Evolutionary conservation across 148 eudicot species (phyloP).

Genomic region (Camellia lanceoleosa): DNA sequence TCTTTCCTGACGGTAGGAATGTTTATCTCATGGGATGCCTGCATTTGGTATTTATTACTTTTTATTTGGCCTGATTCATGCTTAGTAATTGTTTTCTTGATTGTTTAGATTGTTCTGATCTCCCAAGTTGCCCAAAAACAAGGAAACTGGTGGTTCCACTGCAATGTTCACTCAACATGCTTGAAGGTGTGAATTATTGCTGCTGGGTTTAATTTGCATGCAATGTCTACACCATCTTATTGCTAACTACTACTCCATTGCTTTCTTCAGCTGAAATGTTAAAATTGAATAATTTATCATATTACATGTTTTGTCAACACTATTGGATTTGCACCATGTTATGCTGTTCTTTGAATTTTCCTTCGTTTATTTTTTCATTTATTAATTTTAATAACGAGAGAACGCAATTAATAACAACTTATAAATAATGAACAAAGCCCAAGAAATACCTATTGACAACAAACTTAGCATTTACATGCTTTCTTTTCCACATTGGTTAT

Average conservation of each 20-base stretch:
- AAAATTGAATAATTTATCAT: not conserved
- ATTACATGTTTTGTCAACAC: not conserved
- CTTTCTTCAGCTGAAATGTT: not conserved
- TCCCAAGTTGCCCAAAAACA: constrained; percentile 28
- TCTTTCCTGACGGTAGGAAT: constrained; percentile 50
- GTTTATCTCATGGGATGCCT: constrained; percentile 5
- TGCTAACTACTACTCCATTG: not conserved
- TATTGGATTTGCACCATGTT: not conserved
- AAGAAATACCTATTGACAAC: not conserved
- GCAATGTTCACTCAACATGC: constrained; percentile 86
- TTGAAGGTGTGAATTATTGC: constrained; percentile 61
- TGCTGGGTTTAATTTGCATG: not conserved
- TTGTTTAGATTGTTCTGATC: constrained; percentile 24
- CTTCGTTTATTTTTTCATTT: constrained; percentile 4
- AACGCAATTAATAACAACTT: not conserved
- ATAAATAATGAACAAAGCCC: not conserved
- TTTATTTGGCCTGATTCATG: not conserved
- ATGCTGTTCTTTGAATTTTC: too few species aligned
- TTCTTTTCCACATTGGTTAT: not conserved
- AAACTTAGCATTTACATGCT: not conserved
- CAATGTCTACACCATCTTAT: not conserved
- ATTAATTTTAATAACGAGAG: not conserved
- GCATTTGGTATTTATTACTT: not conserved
- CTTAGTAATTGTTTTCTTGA: constrained; percentile 15
- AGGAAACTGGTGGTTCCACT: constrained; percentile 56